Percentiles rank a stretch among this genome's conserved stretches.
phyloP scores from a whole-genome alignment of 169 alveolate species.

The Plasmodium inui region DNA sequence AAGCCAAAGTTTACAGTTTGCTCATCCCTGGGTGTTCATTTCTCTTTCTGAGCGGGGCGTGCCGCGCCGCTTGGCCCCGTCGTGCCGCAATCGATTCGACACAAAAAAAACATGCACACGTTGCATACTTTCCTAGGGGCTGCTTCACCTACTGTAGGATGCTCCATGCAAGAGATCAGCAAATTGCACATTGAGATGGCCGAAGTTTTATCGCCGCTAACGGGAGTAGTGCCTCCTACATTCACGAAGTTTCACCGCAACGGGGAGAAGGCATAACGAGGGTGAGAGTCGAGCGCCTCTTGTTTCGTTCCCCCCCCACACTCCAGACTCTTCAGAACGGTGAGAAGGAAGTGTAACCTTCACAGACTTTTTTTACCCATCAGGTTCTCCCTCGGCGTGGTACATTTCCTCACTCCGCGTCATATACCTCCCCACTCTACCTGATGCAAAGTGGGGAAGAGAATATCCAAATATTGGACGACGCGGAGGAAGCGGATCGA shows the following conservation, averaged over 20 bases:
- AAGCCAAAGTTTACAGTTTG: background rate
- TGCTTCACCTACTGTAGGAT: background rate
- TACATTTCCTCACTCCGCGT: background rate
- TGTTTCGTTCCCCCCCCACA: background rate
- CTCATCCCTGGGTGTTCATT: background rate
- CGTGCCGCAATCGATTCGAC: background rate
- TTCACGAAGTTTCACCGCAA: background rate
- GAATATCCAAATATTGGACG: background rate
- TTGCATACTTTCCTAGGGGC: background rate
- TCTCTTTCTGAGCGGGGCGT: background rate
- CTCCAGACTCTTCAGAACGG: no score
- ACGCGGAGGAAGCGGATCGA: background rate
- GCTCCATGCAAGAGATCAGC: background rate
- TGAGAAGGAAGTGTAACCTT: background rate
- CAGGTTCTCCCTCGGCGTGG: background rate
- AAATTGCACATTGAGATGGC: background rate
- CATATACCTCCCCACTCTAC: background rate
- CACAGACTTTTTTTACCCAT: background rate
- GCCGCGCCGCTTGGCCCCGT: background rate
- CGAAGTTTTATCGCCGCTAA: background rate
- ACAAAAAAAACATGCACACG: background rate
- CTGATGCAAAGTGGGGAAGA: background rate
- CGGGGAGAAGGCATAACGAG: background rate
- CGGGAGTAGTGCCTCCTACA: background rate
- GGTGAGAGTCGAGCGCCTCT: background rate